Conservation (phyloP, 805 yeast genomes). For the Isabelozyma rhagii region DNA sequence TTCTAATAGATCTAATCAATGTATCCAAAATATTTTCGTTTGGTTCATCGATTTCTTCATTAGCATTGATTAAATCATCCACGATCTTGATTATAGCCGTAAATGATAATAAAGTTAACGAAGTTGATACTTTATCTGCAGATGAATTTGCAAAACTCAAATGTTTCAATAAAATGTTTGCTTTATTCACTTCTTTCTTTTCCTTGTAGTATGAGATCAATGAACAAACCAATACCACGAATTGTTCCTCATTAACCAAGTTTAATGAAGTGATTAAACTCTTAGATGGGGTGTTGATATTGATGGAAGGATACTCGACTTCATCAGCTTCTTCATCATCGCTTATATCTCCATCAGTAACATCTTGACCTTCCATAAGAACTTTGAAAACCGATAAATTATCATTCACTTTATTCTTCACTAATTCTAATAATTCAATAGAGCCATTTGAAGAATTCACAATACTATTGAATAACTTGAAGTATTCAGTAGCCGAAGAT, state of each 20-base stretch:
- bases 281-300: conserved; percentile 4
- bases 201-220: conserved; percentile 19
- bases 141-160: conserved; percentile 13
- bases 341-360: conserved; percentile 25
- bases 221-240: conserved; percentile 26
- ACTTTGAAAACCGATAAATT: conserved; percentile 18
- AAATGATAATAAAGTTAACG: conserved; percentile 28
- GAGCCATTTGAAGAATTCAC: conserved; percentile 18
- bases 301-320: not conserved
- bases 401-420: conserved; percentile 14
- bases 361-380: conserved; percentile 23
- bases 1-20: conserved; percentile 19
- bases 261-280: conserved; percentile 27
- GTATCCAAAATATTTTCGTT: conserved; percentile 18
- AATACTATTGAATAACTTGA: conserved; percentile 20
- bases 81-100: conserved; percentile 26
- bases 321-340: conserved; percentile 10
- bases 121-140: too few relatives aligned
- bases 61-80: conserved; percentile 15
- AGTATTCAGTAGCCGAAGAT: conserved; percentile 9
- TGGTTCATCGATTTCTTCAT: conserved; percentile 6
- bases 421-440: conserved; percentile 9
- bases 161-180: conserved; percentile 19
- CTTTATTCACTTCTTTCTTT: conserved; percentile 14
- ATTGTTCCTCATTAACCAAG: conserved; percentile 32